Evolutionary conservation across 1,284 basidiomycete genomes (phyloP), one percentile per base, ranked within the genome.

Genomic region (Cystobasidiaceae sp.): DNA sequence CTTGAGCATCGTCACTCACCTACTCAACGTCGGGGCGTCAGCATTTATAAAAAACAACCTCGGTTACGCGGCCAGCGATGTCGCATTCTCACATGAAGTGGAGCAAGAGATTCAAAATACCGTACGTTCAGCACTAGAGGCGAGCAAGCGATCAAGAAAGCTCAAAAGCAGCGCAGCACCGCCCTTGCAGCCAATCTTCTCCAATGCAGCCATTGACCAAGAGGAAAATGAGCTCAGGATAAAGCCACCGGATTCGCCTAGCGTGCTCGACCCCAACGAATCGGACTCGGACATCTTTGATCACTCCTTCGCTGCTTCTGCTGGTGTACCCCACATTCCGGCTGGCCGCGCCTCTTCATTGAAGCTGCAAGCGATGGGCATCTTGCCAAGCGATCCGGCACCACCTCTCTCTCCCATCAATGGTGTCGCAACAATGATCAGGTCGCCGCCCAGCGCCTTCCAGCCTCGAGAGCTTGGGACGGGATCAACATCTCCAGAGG

Each of bases 11-110:
- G 41, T 64, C 32, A 28, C 28, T 4, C n/a, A 19, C 17, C 21
- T 64, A 17, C 41, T 64, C 19, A 37, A 64, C 21, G 51, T 32
- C 2, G 61, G 61, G 21, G 61, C 51, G 1, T 54, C 51, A 8
- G 61, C 61, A 15, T 64, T 64, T 27, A 45, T 44, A 3, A 64
- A 56, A 37, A 64, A 64, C 52, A 64, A 64, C 23, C 23, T 33
- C 9, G 50, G 51, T 9, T 64, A 55, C 30, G 34, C 61, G 7
- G 9, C 61, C 30, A 44, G 49, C 17, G 61, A 64, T 50, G 21
- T 34, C 9, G 51, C 61, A 15, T 64, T 45, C 52, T 46, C 41
- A 2, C 46, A 44, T 34, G 27, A 64, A 23, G 52, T 64, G 19
- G 61, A 55, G 30, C 61, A 64, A 34, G 43, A 55, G 32, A 64